Percentiles rank a stretch among this genome's conserved stretches.
These are phyloP conservation scores for Pisolithus orientalis DNA, from an alignment of 768 basidiomycete species.

Conservation along the genomic window DNA sequence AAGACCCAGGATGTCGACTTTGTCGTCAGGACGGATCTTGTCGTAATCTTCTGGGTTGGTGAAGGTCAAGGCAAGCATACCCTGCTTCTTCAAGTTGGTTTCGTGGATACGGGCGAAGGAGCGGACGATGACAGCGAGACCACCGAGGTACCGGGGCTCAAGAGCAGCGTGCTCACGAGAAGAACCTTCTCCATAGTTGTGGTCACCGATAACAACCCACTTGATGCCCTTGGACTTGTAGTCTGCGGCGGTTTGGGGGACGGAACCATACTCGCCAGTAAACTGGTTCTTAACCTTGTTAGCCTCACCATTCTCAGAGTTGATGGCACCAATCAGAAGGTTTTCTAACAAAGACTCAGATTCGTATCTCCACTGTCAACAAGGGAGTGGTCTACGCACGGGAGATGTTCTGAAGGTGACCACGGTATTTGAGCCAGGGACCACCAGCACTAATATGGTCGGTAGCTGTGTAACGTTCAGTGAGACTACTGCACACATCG, in stretches of 20 bases:
- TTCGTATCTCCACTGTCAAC: background rate
- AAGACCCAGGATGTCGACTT: constrained; percentile 83
- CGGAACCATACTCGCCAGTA: constrained; percentile 79
- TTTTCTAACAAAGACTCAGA: constrained; percentile 52
- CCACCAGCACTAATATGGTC: constrained; percentile 97
- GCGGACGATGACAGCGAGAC: constrained; percentile 91
- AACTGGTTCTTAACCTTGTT: constrained; percentile 92
- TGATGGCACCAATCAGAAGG: constrained; percentile 97
- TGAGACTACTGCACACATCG: background rate
- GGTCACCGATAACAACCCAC: constrained; percentile 97
- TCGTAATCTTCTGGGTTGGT: constrained; percentile 91
- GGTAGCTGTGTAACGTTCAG: constrained; percentile 44
- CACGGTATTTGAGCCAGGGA: constrained; percentile 99
- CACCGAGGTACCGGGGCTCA: constrained; percentile 92
- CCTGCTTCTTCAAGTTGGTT: constrained; percentile 99
- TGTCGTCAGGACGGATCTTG: constrained; percentile 81
- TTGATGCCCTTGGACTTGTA: constrained; percentile 89
- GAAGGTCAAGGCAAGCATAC: constrained; percentile 96
- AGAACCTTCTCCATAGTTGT: constrained; percentile 97
- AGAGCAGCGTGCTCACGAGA: constrained; percentile 97
- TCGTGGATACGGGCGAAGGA: constrained; percentile 98
- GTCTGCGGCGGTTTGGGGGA: constrained; percentile 78
- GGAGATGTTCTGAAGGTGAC: constrained; percentile 97
- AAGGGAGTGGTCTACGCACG: constrained; percentile 40
- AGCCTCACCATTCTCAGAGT: constrained; percentile 89